Percentiles rank a stretch among this genome's conserved stretches.
phyloP scores from a whole-genome alignment of 208 protist genomes.

The Phytomonas sp. region DNA sequence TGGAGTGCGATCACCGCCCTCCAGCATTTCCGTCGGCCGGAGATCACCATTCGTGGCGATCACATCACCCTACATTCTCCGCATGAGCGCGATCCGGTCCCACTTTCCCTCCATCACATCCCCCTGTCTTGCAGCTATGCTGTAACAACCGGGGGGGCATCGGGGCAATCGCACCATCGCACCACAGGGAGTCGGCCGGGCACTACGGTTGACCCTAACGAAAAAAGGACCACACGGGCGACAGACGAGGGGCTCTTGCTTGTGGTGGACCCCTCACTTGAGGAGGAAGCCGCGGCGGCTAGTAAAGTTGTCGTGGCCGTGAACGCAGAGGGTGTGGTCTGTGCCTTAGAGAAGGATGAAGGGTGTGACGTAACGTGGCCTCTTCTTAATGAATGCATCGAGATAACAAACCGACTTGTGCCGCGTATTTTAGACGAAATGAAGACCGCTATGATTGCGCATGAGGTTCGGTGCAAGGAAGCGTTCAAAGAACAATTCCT shows the following conservation, averaged over 20 bases:
- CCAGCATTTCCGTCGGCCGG: slow-evolving; percentile 90
- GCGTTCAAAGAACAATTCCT: slow-evolving; percentile 62
- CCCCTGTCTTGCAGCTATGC: slow-evolving; percentile 83
- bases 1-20: slow-evolving; percentile 87
- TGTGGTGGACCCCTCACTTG: slow-evolving; percentile 62
- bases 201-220: neutral
- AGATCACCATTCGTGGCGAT: slow-evolving; percentile 89
- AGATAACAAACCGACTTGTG: slow-evolving; percentile 28
- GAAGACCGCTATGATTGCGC: slow-evolving; percentile 48
- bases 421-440: slow-evolving; percentile 44
- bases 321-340: slow-evolving; percentile 79
- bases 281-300: slow-evolving; percentile 61
- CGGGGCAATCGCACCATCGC: slow-evolving; percentile 12
- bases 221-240: neutral
- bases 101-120: slow-evolving; percentile 91
- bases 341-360: slow-evolving; percentile 64
- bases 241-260: slow-evolving; percentile 24
- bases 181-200: neutral
- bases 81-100: slow-evolving; percentile 91
- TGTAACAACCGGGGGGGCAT: slow-evolving; percentile 30
- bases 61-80: slow-evolving; percentile 72
- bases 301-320: slow-evolving; percentile 58
- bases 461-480: slow-evolving; percentile 47
- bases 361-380: slow-evolving; percentile 51
- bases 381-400: slow-evolving; percentile 45